Evolutionary conservation across 73 alveolate genomes (phyloP).

Genomic region (Chromera velia): DNA sequence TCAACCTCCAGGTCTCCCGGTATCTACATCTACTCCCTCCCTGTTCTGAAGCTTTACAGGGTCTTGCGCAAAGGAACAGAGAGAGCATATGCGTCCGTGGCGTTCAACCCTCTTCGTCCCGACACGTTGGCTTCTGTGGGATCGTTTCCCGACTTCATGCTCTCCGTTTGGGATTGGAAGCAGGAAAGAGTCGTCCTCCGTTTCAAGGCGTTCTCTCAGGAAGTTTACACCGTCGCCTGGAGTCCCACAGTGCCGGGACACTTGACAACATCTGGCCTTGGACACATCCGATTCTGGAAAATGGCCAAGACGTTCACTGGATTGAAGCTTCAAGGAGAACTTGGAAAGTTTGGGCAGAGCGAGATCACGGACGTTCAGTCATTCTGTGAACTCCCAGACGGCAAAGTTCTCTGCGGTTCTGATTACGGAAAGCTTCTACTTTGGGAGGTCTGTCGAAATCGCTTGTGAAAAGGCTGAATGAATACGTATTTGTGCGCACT

Average conservation of each 20-base stretch:
- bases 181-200: constrained; percentile 80
- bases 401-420: constrained; percentile 87
- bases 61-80: constrained; percentile 92
- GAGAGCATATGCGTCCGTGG: constrained; percentile 77
- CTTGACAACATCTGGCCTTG: constrained; percentile 92
- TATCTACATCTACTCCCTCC: constrained; percentile 64
- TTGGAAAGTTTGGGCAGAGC: constrained; percentile 95
- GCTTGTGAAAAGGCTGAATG: background rate
- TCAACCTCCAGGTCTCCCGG: background rate
- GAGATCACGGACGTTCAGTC: constrained; percentile 94
- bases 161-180: constrained; percentile 98
- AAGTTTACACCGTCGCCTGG: constrained; percentile 40
- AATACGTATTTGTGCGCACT: background rate
- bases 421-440: constrained; percentile 94
- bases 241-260: constrained; percentile 53
- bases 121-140: constrained; percentile 45
- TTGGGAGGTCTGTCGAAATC: constrained; percentile 86
- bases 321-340: constrained; percentile 93
- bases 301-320: constrained; percentile 99
- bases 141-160: constrained; percentile 89
- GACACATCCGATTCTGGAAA: constrained; percentile 98
- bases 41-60: constrained; percentile 80
- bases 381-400: constrained; percentile 94
- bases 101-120: constrained; percentile 57
- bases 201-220: constrained; percentile 97